Conservation (phyloP, 192 early-diverging fungal genomes). For the Entophlyctis helioformis region DNA sequence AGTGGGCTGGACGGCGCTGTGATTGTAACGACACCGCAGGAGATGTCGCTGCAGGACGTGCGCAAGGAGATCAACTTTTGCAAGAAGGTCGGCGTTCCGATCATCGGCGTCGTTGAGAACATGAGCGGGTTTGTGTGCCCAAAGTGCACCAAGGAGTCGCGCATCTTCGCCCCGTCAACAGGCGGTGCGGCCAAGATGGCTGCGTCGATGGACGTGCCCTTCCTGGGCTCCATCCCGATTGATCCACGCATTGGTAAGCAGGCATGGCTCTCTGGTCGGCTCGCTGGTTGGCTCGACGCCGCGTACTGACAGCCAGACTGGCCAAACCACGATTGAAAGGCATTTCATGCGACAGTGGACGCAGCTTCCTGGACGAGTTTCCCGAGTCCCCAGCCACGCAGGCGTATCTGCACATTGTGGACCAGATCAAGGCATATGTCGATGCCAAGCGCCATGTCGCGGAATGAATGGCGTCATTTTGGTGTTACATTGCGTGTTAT, state of each 20-base stretch:
- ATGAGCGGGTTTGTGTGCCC: slow-evolving; percentile 39
- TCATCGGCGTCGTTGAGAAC: slow-evolving; percentile 42
- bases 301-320: not conserved
- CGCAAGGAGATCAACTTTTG: slow-evolving; percentile 47
- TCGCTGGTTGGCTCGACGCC: not conserved
- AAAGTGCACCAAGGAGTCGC: slow-evolving; percentile 58
- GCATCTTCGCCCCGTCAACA: slow-evolving; percentile 67
- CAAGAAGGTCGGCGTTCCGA: slow-evolving; percentile 33
- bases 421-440: too few species aligned
- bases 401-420: slow-evolving; percentile 29
- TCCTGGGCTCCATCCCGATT: slow-evolving; percentile 84
- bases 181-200: slow-evolving; percentile 90
- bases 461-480: too few species aligned
- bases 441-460: too few species aligned
- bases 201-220: slow-evolving; percentile 68
- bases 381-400: slow-evolving; percentile 71
- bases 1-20: slow-evolving; percentile 67
- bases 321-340: slow-evolving; percentile 18
- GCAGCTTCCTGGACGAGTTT: slow-evolving; percentile 79
- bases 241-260: slow-evolving; percentile 60
- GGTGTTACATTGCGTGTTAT: too few species aligned
- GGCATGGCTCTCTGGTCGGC: too few species aligned
- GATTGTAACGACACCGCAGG: slow-evolving; percentile 95
- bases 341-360: slow-evolving; percentile 74
- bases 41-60: slow-evolving; percentile 45